Conservation (phyloP, 1,139 yeast genomes). For the Geotrichum reessii region DNA sequence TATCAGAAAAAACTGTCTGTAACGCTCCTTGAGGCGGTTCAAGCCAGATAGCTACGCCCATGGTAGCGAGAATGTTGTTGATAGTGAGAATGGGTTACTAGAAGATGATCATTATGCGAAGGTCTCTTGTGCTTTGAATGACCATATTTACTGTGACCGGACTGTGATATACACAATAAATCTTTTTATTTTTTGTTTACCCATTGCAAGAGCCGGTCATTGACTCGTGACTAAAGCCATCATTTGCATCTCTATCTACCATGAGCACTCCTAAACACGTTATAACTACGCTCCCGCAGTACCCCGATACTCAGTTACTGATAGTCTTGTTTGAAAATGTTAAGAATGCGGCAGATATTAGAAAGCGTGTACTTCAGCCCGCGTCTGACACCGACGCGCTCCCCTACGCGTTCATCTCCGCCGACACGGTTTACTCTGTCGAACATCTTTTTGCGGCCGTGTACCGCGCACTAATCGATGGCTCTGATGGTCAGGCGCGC, state of each 20-base stretch:
- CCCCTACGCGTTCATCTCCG: slow-evolving; percentile 49
- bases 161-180: not conserved
- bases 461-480: slow-evolving; percentile 46
- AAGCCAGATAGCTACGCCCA: slow-evolving; percentile 9
- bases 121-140: not conserved
- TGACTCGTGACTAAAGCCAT: not conserved
- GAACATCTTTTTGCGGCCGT: slow-evolving; percentile 49
- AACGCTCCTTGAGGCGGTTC: not conserved
- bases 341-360: slow-evolving; percentile 25
- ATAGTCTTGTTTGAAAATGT: slow-evolving; percentile 43
- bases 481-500: slow-evolving; percentile 38
- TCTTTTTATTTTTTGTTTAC: not conserved
- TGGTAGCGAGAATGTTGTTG: not conserved
- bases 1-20: not conserved
- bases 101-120: too few relatives aligned
- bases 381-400: slow-evolving; percentile 31
- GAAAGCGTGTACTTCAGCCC: slow-evolving; percentile 4
- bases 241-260: not conserved
- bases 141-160: not conserved
- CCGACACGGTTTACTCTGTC: slow-evolving; percentile 39
- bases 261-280: slow-evolving; percentile 7
- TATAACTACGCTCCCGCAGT: slow-evolving; percentile 41
- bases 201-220: not conserved
- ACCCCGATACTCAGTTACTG: slow-evolving; percentile 35
- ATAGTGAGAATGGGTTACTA: too few relatives aligned